Evolutionary conservation across 352 stramenopile species (phyloP).

Genomic region (Pythium grandisporangium): DNA sequence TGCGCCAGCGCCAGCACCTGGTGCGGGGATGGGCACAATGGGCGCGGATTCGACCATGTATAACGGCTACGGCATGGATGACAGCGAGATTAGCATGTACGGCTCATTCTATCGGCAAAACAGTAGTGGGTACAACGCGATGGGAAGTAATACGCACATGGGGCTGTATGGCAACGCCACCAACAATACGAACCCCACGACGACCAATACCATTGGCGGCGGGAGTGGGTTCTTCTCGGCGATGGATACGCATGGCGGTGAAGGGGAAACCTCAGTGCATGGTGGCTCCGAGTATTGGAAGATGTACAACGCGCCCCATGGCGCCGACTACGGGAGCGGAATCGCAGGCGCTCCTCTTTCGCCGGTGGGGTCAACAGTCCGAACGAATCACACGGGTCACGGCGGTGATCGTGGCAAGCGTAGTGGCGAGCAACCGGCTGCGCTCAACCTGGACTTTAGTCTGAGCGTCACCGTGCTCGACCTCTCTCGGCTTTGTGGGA

Average conservation of each 20-base stretch:
- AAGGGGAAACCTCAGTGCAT: slow-evolving; percentile 46
- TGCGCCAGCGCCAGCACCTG: too few relatives aligned
- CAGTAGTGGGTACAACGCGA: slow-evolving; percentile 5
- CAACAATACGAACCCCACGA: slow-evolving; percentile 13
- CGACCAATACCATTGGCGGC: slow-evolving; percentile 3
- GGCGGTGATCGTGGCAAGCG: slow-evolving; percentile 29
- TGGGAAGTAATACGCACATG: too few relatives aligned
- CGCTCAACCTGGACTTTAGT: slow-evolving; percentile 53
- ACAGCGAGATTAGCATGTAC: slow-evolving; percentile 12
- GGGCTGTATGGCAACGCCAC: too few relatives aligned
- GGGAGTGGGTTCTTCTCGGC: slow-evolving; percentile 18
- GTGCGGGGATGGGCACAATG: too few relatives aligned
- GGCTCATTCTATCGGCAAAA: not conserved
- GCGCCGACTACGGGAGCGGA: too few relatives aligned
- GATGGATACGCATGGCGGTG: slow-evolving; percentile 10
- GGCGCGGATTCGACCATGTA: too few relatives aligned
- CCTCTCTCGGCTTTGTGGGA: slow-evolving; percentile 62
- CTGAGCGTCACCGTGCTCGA: slow-evolving; percentile 67
- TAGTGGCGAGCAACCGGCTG: slow-evolving; percentile 24
- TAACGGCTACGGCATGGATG: too few relatives aligned
- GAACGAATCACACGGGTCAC: not conserved
- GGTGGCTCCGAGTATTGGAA: slow-evolving; percentile 66
- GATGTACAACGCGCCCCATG: slow-evolving; percentile 59
- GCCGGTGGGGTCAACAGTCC: slow-evolving; percentile 28
- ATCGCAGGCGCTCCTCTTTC: slow-evolving; percentile 30